These are phyloP conservation scores for Wolfiporia cocos DNA, from an alignment of 1,284 basidiomycete genomes.

Conservation along the genomic window DNA sequence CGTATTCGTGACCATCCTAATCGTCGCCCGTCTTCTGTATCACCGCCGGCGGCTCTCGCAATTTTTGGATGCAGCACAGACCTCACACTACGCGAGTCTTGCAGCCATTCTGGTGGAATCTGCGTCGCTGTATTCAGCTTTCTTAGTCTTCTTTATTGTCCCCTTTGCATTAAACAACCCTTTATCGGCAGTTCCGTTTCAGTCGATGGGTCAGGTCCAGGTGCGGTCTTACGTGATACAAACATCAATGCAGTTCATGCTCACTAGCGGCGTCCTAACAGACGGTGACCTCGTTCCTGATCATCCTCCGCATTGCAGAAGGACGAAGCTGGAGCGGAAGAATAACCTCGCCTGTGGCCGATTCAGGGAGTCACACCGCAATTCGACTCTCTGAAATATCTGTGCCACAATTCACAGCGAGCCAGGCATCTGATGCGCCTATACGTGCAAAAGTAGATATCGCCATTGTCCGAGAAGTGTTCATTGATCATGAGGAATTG, in stretches of 20 bases:
- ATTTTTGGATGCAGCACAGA: neutral
- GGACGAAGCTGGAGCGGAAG: neutral
- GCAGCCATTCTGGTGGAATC: conserved; percentile 1
- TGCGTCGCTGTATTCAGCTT: neutral
- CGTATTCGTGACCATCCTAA: conserved; percentile 1
- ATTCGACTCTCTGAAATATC: too few relatives aligned
- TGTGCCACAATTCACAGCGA: too few relatives aligned
- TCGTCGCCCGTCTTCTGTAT: neutral
- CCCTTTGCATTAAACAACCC: neutral
- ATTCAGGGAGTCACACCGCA: too few relatives aligned
- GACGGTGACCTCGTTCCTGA: neutral
- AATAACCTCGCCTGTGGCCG: too few relatives aligned
- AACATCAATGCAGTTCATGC: neutral
- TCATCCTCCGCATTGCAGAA: neutral
- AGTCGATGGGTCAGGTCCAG: neutral
- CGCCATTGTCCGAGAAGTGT: too few relatives aligned
- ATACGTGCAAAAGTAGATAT: too few relatives aligned
- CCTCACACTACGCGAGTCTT: neutral
- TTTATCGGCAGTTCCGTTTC: neutral
- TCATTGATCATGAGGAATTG: too few relatives aligned
- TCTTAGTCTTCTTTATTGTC: neutral
- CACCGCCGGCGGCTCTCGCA: neutral
- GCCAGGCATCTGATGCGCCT: too few relatives aligned
- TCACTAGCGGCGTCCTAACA: neutral
- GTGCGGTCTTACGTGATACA: neutral